These are phyloP conservation scores for Aegilops umbellulata DNA, from an alignment of 176 grass and related monocot genomes.

Conservation along the genomic window DNA sequence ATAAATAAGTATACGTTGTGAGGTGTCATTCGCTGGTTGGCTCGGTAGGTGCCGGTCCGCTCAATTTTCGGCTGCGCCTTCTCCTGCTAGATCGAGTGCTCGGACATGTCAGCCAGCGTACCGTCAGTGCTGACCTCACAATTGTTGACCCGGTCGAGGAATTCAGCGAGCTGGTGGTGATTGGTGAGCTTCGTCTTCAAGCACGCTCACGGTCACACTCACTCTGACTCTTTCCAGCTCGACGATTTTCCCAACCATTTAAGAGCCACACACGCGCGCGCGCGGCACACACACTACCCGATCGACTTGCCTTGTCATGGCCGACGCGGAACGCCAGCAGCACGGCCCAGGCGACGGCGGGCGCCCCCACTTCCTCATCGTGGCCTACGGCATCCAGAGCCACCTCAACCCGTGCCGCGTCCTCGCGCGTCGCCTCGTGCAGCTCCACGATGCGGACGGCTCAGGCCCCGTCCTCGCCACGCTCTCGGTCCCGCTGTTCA, in stretches of 20 bases:
- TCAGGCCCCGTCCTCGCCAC: conserved; percentile 19
- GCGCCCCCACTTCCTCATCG: conserved; percentile 31
- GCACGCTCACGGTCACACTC: not conserved
- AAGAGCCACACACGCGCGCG: not conserved
- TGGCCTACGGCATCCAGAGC: conserved; percentile 31
- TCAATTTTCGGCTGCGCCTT: not conserved
- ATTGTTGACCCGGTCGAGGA: not conserved
- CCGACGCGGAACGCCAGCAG: not conserved
- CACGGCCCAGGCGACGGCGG: not conserved
- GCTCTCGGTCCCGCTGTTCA: conserved; percentile 16
- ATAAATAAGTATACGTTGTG: too few species aligned
- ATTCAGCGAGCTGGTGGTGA: not conserved
- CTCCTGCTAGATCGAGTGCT: not conserved
- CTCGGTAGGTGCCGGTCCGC: too few species aligned
- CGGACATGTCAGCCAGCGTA: not conserved
- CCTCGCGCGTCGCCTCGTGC: conserved; percentile 22
- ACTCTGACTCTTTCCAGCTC: not conserved
- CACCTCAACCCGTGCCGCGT: conserved; percentile 33
- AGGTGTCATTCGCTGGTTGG: too few species aligned
- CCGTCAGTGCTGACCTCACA: conserved; percentile 9
- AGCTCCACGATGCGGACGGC: not conserved
- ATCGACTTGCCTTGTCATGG: not conserved
- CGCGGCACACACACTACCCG: not conserved
- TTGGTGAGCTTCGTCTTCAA: not conserved
- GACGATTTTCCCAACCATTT: not conserved